Evolutionary conservation across 78 protist species (phyloP).

Genomic region (Mastigamoeba balamuthi): DNA sequence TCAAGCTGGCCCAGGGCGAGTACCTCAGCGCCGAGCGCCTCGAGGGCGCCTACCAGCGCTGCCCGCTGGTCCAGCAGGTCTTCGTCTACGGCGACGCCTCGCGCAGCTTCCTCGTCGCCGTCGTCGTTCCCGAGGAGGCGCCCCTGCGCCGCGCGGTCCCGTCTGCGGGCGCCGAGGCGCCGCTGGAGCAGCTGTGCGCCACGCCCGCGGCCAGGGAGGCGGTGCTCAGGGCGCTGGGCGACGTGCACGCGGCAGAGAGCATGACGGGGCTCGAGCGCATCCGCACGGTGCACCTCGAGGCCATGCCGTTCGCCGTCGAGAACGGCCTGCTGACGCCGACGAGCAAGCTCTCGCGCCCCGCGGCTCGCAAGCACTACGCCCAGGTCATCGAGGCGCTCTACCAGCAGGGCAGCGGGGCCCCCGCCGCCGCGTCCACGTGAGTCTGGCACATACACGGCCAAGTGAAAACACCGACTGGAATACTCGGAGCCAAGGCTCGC

Average conservation of each 20-base stretch:
- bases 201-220: not conserved
- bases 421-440: no score
- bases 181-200: not conserved
- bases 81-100: constrained; percentile 61
- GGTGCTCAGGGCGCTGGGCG: not conserved
- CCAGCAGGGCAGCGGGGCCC: no score
- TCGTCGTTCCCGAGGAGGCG: constrained; percentile 41
- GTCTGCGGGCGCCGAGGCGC: not conserved
- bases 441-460: no score
- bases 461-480: no score
- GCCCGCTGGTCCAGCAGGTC: not conserved
- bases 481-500: no score
- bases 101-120: constrained; percentile 53
- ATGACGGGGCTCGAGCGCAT: constrained; percentile 12
- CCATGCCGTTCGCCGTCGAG: constrained; percentile 48
- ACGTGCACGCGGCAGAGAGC: not conserved
- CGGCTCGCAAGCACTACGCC: not conserved
- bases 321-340: constrained; percentile 71
- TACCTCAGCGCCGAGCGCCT: constrained; percentile 83
- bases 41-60: constrained; percentile 18
- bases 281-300: constrained; percentile 32
- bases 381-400: not conserved
- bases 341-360: constrained; percentile 63
- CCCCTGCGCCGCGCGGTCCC: no score
- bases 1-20: constrained; percentile 86